phyloP scores from a whole-genome alignment of 495 filamentous ascomycete genomes.

The Penicillium soppii region DNA sequence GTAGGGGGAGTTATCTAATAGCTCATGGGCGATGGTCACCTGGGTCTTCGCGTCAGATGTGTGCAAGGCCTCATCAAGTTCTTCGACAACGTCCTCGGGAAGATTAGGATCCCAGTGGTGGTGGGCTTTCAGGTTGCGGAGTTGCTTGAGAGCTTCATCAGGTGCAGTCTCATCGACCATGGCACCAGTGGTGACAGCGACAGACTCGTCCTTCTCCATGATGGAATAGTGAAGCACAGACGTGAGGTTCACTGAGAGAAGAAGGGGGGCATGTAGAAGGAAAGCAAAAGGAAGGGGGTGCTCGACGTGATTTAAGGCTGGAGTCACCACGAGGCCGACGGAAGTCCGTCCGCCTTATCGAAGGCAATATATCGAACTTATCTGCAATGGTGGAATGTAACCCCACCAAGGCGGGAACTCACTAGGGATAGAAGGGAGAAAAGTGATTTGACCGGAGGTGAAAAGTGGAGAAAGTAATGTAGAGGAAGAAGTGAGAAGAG shows the following conservation, averaged over 20 bases:
- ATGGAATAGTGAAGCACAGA: constrained; percentile 4
- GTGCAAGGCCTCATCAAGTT: constrained; percentile 59
- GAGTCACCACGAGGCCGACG: constrained; percentile 8
- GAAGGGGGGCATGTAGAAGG: constrained; percentile 41
- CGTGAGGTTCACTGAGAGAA: constrained; percentile 20
- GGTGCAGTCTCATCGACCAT: constrained; percentile 39
- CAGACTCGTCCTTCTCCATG: constrained; percentile 33
- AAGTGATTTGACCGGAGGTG: constrained; percentile 8
- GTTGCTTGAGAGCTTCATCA: constrained; percentile 40
- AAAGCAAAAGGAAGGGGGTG: background rate
- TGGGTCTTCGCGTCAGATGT: constrained; percentile 52
- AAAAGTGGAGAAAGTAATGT: constrained; percentile 1
- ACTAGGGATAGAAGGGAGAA: no score
- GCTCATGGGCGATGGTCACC: constrained; percentile 52
- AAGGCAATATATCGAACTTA: constrained; percentile 8
- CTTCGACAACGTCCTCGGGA: constrained; percentile 58
- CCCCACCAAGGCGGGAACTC: background rate
- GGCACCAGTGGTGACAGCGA: constrained; percentile 24
- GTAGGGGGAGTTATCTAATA: constrained; percentile 69
- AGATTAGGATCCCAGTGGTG: constrained; percentile 72
- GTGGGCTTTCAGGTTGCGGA: constrained; percentile 52
- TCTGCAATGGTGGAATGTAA: constrained; percentile 12
- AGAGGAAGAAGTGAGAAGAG: background rate
- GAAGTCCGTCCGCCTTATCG: constrained; percentile 22
- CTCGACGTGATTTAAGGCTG: background rate